phyloP scores from a whole-genome alignment of 371 early-diverging fungal species.

The Amoeboradix gromovi region DNA sequence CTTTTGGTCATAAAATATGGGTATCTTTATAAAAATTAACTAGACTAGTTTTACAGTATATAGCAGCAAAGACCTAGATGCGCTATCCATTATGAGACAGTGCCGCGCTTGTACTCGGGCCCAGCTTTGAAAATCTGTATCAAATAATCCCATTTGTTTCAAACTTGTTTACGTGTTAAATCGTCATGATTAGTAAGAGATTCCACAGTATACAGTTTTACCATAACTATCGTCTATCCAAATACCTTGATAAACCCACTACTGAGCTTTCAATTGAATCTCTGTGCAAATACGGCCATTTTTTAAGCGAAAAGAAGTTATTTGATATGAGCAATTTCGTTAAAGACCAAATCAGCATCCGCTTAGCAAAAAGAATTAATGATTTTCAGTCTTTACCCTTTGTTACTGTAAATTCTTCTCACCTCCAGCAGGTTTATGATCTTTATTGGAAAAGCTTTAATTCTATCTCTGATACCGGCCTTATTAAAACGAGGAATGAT shows the following conservation, averaged over 20 bases:
- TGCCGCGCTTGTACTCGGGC: too few relatives aligned
- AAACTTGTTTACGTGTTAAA: too few relatives aligned
- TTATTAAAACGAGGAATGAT: slow-evolving; percentile 29
- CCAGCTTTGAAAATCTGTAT: too few relatives aligned
- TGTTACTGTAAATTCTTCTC: slow-evolving; percentile 67
- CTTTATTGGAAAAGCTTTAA: slow-evolving; percentile 77
- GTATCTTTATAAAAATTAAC: too few relatives aligned
- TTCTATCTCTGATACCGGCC: slow-evolving; percentile 26
- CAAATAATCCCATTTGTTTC: too few relatives aligned
- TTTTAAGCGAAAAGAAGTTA: slow-evolving; percentile 45
- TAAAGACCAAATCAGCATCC: slow-evolving; percentile 54
- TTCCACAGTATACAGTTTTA: too few relatives aligned
- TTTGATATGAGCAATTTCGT: slow-evolving; percentile 59
- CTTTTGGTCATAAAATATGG: too few relatives aligned
- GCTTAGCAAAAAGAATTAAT: slow-evolving; percentile 62
- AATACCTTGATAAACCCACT: background rate
- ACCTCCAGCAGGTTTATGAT: slow-evolving; percentile 46
- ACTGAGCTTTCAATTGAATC: background rate
- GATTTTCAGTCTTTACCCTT: slow-evolving; percentile 59
- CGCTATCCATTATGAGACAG: too few relatives aligned
- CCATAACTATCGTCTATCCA: background rate
- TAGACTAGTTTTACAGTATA: too few relatives aligned
- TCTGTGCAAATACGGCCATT: slow-evolving; percentile 25
- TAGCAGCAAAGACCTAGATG: too few relatives aligned
- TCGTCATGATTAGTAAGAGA: too few relatives aligned